Conservation (phyloP, 2,329 filamentous ascomycete species). For the Corinectria fuckeliana region DNA sequence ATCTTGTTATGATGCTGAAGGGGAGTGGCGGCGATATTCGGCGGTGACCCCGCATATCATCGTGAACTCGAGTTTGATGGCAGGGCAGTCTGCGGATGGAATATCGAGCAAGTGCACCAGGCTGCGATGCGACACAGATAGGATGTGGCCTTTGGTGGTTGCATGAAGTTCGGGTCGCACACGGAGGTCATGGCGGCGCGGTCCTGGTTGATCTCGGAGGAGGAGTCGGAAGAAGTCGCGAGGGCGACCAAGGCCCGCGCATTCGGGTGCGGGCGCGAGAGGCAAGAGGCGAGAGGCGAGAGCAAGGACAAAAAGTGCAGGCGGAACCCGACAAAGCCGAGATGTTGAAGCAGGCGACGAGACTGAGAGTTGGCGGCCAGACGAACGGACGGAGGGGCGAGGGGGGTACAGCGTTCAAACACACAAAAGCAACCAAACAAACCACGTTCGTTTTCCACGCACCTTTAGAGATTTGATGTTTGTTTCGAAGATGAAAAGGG, state of each 20-base stretch:
- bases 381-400: conserved; percentile 9
- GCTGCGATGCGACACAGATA: conserved; percentile 11
- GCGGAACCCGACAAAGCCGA: neutral
- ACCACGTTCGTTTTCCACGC: conserved; percentile 7
- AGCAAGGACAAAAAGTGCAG: neutral
- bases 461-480: conserved; percentile 14
- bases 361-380: conserved; percentile 3
- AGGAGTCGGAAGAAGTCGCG: neutral
- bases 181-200: conserved; percentile 22
- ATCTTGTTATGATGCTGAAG: neutral
- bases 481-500: neutral
- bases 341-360: neutral
- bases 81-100: neutral
- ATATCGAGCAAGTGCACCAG: neutral
- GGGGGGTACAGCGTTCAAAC: conserved; percentile 1
- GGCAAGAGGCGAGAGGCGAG: neutral
- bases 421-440: conserved; percentile 9
- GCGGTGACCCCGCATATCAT: conserved; percentile 3
- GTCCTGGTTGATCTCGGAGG: conserved; percentile 12
- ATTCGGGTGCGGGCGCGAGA: too few relatives aligned
- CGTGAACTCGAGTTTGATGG: neutral
- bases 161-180: conserved; percentile 33
- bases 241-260: neutral
- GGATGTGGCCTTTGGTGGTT: conserved; percentile 14
- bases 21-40: neutral